A percentile compares a stretch with the other conserved stretches of the same genome.
phyloP scores from a whole-genome alignment of 371 early-diverging fungal genomes.

The Mortierella sp. region DNA sequence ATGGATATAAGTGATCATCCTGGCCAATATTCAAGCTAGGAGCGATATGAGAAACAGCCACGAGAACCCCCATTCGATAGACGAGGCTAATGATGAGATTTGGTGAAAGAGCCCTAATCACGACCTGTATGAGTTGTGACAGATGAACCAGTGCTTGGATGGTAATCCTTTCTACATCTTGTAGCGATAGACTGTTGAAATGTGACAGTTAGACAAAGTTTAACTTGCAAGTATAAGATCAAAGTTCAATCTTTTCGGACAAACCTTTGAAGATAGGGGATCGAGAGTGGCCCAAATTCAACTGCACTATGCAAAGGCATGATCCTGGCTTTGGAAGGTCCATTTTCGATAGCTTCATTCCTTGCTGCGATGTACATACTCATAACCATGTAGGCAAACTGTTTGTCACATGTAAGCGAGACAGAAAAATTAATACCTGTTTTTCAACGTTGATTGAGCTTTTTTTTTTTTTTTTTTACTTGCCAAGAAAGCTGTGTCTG shows the following conservation, averaged over 20 bases:
- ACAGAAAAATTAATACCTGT: background rate
- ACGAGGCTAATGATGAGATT: constrained; percentile 49
- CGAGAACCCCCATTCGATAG: constrained; percentile 51
- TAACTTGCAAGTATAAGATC: background rate
- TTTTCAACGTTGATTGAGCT: background rate
- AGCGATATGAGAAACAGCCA: constrained; percentile 44
- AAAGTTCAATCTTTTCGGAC: background rate
- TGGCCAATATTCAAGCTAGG: constrained; percentile 48
- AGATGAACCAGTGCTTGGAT: constrained; percentile 49
- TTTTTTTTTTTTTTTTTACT: background rate
- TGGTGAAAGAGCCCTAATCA: constrained; percentile 42
- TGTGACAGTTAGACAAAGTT: background rate
- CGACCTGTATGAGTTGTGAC: constrained; percentile 35
- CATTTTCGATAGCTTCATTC: constrained; percentile 48
- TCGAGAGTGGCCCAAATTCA: constrained; percentile 42
- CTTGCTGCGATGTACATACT: constrained; percentile 57
- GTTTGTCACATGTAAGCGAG: background rate
- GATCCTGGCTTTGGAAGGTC: constrained; percentile 33
- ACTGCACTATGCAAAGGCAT: constrained; percentile 52
- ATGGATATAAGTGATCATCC: constrained; percentile 7
- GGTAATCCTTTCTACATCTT: constrained; percentile 34
- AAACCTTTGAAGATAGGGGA: constrained; percentile 52
- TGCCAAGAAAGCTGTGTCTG: constrained; percentile 51
- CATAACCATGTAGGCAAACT: constrained; percentile 57
- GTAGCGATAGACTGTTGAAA: constrained; percentile 29